phyloP scores from a whole-genome alignment of 352 stramenopile genomes.

The Globisporangium barbulae region DNA sequence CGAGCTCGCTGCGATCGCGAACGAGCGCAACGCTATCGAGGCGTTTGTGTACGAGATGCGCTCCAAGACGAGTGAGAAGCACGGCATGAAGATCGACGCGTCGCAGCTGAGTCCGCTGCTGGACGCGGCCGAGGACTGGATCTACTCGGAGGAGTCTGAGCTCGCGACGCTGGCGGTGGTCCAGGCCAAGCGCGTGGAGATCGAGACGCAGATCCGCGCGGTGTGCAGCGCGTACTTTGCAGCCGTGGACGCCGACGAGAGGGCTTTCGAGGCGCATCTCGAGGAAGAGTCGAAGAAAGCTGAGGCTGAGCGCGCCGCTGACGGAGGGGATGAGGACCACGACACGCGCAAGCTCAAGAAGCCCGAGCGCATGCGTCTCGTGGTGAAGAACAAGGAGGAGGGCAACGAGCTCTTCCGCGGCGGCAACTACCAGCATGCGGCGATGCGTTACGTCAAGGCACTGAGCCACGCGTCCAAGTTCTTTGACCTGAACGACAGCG shows the following conservation, averaged over 20 bases:
- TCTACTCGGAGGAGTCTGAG: constrained; percentile 89
- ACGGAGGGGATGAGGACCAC: constrained; percentile 86
- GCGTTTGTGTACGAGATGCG: constrained; percentile 90
- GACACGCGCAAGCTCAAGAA: constrained; percentile 93
- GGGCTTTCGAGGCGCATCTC: constrained; percentile 66
- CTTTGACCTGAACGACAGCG: constrained; percentile 83
- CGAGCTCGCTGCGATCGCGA: constrained; percentile 60
- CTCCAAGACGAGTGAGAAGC: constrained; percentile 63
- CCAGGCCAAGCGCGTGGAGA: constrained; percentile 45
- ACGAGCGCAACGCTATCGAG: constrained; percentile 90
- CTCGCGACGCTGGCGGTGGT: constrained; percentile 57
- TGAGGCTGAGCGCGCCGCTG: constrained; percentile 63
- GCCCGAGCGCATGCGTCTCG: constrained; percentile 91
- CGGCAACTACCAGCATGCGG: constrained; percentile 87
- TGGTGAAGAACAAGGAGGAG: constrained; percentile 95
- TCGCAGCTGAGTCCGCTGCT: constrained; percentile 61
- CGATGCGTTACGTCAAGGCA: constrained; percentile 89
- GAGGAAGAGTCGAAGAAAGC: constrained; percentile 73
- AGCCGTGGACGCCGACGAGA: constrained; percentile 59
- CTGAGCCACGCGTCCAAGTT: constrained; percentile 91
- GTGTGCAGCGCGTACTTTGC: constrained; percentile 68
- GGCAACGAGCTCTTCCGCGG: constrained; percentile 93
- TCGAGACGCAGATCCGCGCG: constrained; percentile 48
- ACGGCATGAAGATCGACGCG: constrained; percentile 70
- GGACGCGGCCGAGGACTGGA: constrained; percentile 88